Evolutionary conservation across 768 basidiomycete species (phyloP), one percentile per base, ranked within the genome.

Genomic region (Leccinellum rugosiceps): DNA sequence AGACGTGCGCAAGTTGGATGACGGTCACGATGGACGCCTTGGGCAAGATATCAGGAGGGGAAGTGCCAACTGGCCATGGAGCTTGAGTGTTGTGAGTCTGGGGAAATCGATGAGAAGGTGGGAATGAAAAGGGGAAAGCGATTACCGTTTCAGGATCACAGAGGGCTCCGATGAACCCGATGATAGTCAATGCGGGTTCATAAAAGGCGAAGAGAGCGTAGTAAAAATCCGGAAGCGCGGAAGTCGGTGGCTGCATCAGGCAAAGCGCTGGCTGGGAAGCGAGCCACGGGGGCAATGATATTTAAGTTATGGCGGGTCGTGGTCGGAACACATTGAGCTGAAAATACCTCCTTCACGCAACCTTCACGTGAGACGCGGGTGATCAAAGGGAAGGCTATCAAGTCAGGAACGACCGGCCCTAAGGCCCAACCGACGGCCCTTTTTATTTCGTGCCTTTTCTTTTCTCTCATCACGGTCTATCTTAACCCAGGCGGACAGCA

Each of bases 51-150:
- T 72, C 64, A 15, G 82, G 80, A 34, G 87, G 83, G 6, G 74
- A 66, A 43, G 62, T 73, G 56, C 74, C 71, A 23, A 70, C 50
- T 23, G 83, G 78, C 89, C 89, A 90, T 25, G 89, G 88, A 2
- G 89, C 89, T 72, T 91, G 89, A 46, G 78, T 71, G 65, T 90
- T 87, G 62, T 90, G 85, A 3, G 83, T 80, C 89, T 92, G 65
- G 32, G 19, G 35, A 54, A 45, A 53, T 57, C 46, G 48, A 46
- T 26, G 25, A 13, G 52, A 19, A 46, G 45, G 45, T 41, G 41
- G 55, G 28, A 26, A 23, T 23, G 11, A 21, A 48, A 25, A 31
- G 48, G 55, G 38, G 25, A 7, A 43, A 2, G 6, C 32, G 8
- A 82, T 71, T 74, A 85, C 87, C 63, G 79, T 74, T 71, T 81